phyloP scores from a whole-genome alignment of 805 yeast genomes.

The Maudiozyma turicensis region DNA sequence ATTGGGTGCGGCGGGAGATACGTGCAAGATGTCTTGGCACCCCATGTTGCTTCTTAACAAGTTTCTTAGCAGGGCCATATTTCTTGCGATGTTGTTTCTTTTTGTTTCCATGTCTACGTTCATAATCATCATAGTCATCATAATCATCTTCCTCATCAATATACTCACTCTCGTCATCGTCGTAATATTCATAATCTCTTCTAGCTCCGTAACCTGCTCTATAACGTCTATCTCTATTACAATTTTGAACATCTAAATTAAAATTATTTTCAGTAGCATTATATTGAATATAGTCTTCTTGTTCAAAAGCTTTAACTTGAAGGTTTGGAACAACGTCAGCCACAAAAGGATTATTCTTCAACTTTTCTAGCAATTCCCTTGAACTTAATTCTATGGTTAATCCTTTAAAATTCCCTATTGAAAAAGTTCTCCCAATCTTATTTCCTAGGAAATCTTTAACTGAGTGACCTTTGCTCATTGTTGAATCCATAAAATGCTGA shows the following conservation, averaged over 20 bases:
- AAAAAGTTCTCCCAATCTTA: slow-evolving; percentile 41
- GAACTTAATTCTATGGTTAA: slow-evolving; percentile 52
- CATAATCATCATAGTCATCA: not conserved
- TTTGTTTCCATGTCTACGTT: slow-evolving; percentile 14
- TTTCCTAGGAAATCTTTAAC: slow-evolving; percentile 36
- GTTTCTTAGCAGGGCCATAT: slow-evolving; percentile 34
- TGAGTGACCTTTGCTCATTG: slow-evolving; percentile 24
- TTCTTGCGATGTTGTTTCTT: slow-evolving; percentile 47
- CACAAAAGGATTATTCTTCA: slow-evolving; percentile 51
- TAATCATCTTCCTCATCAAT: slow-evolving; percentile 7
- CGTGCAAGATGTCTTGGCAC: slow-evolving; percentile 66
- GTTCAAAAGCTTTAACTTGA: slow-evolving; percentile 45
- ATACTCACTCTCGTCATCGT: slow-evolving; percentile 4
- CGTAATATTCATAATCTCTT: slow-evolving; percentile 2
- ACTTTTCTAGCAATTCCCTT: slow-evolving; percentile 37
- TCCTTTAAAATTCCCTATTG: slow-evolving; percentile 65
- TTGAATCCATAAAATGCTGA: slow-evolving; percentile 39
- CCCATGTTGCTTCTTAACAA: slow-evolving; percentile 26
- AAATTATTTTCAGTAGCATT: not conserved
- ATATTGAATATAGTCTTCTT: slow-evolving; percentile 6
- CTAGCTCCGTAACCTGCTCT: not conserved
- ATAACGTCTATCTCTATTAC: not conserved
- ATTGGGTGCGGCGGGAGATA: slow-evolving; percentile 40
- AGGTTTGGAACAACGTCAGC: slow-evolving; percentile 63
- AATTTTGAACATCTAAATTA: not conserved